Base-by-base conservation (phyloP, 176 grass and related monocot genomes). In the Raddia distichophylla region DNA sequence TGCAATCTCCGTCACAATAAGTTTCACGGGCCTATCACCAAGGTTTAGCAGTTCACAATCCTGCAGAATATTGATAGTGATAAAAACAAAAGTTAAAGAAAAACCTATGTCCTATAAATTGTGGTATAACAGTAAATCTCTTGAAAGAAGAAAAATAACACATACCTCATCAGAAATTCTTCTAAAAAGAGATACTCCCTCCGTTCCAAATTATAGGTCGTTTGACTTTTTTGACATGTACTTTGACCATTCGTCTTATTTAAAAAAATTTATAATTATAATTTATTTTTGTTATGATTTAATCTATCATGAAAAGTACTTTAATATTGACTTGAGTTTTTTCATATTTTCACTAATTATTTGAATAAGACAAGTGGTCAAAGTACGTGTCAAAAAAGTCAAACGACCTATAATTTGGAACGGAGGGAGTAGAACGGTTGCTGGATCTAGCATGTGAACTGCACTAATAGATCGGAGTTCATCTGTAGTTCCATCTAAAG, bases 11-110 rank as follows among this genome's bases (percentile, higher is more conserved):
- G 95, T 93, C 67, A 98, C 90, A 75, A 98, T 89, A 71, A 98
- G 84, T 76, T 98, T 98, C 66, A 94, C 95, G 60, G 95, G 95
- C 69, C 92, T 91, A 73, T 92, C 87, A 60, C 85, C 82, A 80
- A 98, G 90, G 86, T 98, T 98, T 69, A 98, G 92, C 81, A 98
- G 82, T 89, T 98, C 95, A 82, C 95, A 94, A 78, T 98, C 95
- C 95, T 98, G 88, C 59, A 89, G n/a, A 57, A 80, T 47, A 85
- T 86, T 67, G 5, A 84, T 74, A 42, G 44, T 14, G 20, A 68
- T 33, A 53, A 49, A 62, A 74, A 35, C 47, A 53, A 75, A 35
- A 15, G 49, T 53, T 15, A 67, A 70, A 78, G 45, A 76, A 75
- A 20, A 85, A 49, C 15, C 8, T 67, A 13, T 45, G 18, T 64